Evolutionary conservation across 2,329 filamentous ascomycete genomes (phyloP).

Genomic region (Penicillium sp.): DNA sequence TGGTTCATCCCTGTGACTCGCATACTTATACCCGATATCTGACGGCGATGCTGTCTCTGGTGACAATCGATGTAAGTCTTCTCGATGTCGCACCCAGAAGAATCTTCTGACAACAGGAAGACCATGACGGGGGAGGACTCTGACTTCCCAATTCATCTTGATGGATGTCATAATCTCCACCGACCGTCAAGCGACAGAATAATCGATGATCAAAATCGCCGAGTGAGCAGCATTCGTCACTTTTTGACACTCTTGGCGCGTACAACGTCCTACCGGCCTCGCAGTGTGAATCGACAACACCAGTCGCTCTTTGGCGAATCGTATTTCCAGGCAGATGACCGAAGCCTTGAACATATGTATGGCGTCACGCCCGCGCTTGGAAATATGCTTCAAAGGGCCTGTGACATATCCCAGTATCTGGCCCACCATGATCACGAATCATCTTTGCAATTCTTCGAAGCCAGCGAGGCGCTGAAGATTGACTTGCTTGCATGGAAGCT

Average conservation of each 20-base stretch:
- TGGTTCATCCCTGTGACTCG: conserved; percentile 2
- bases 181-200: neutral
- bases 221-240: conserved; percentile 17
- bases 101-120: neutral
- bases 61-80: conserved; percentile 21
- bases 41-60: conserved; percentile 21
- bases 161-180: conserved; percentile 14
- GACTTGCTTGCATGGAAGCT: conserved; percentile 5
- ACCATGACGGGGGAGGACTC: conserved; percentile 21
- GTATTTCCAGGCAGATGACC: conserved; percentile 5
- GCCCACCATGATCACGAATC: neutral
- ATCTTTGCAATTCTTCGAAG: neutral
- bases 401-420: conserved; percentile 12
- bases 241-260: conserved; percentile 21
- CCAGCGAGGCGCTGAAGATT: neutral
- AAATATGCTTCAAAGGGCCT: conserved; percentile 16
- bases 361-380: conserved; percentile 21
- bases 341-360: conserved; percentile 19
- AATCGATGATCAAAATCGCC: conserved; percentile 9
- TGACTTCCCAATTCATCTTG: conserved; percentile 22
- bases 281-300: conserved; percentile 5
- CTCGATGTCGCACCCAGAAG: no score
- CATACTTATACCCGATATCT: conserved; percentile 8
- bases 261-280: no score
- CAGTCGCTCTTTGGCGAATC: conserved; percentile 5